Percentiles rank a stretch among this genome's conserved stretches.
phyloP scores from a whole-genome alignment of 805 yeast genomes.

The Nakazawaea peltata region DNA sequence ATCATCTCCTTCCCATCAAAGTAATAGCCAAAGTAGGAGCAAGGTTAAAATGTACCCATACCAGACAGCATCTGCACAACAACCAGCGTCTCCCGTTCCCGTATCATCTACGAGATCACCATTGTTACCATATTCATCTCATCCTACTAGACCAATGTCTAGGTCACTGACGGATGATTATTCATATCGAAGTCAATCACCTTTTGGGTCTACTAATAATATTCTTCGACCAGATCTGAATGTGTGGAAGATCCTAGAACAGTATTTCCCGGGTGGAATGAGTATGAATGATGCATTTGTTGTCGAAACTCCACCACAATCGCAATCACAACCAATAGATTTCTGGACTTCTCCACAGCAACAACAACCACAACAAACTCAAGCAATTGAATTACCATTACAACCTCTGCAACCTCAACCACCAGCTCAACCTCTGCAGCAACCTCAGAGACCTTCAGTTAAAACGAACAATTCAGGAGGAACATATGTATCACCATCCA shows the following conservation, averaged over 20 bases:
- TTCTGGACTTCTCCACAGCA: no score
- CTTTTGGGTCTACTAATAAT: conserved; percentile 5
- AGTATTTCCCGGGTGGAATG: conserved; percentile 63
- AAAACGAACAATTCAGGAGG: no score
- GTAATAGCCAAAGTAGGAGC: no score
- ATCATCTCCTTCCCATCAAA: conserved; percentile 3
- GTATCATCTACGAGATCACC: conserved; percentile 17
- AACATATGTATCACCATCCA: no score
- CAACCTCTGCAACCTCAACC: no score
- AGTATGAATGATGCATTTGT: conserved; percentile 54
- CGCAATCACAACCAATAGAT: not conserved
- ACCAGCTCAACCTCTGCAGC: no score
- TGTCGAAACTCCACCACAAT: conserved; percentile 35
- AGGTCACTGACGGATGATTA: not conserved
- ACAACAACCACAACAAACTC: no score
- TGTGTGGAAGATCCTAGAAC: conserved; percentile 51
- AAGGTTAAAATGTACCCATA: no score
- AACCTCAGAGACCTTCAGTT: no score
- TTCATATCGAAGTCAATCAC: conserved; percentile 3
- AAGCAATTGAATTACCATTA: no score
- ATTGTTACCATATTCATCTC: not conserved
- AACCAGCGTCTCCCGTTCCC: conserved; percentile 22
- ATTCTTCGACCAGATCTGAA: conserved; percentile 51
- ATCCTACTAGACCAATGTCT: conserved; percentile 1
- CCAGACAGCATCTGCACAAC: no score